phyloP scores from a whole-genome alignment of 163 green algal species.

The Scenedesmus sp. region DNA sequence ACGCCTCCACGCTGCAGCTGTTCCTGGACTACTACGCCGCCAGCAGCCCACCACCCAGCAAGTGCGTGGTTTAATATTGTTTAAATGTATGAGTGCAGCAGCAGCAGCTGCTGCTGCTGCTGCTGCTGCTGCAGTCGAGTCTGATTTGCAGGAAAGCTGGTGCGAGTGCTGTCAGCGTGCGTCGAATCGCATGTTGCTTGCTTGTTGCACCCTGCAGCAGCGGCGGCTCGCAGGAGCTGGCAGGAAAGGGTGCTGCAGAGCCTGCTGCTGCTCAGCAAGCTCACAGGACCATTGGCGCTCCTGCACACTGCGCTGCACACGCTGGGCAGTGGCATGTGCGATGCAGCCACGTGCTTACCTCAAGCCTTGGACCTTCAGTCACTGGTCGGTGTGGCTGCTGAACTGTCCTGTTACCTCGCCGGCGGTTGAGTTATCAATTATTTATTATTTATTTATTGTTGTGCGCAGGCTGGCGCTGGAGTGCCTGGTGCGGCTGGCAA shows the following conservation, averaged over 20 bases:
- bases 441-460: neutral
- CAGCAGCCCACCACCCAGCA: slow-evolving; percentile 85
- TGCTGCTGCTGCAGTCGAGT: too few species aligned
- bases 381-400: too few species aligned
- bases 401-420: too few species aligned
- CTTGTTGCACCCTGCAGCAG: neutral
- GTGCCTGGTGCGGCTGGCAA: slow-evolving; percentile 95
- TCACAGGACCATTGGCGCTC: too few species aligned
- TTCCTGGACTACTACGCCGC: slow-evolving; percentile 94
- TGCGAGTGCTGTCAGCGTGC: too few species aligned
- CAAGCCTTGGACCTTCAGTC: too few species aligned
- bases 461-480: slow-evolving; percentile 83
- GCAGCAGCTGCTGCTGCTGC: too few species aligned
- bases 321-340: too few species aligned
- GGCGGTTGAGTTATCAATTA: too few species aligned
- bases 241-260: neutral
- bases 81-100: neutral
- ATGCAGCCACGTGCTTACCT: too few species aligned
- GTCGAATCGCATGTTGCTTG: neutral
- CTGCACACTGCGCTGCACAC: too few species aligned
- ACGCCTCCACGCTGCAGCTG: slow-evolving; percentile 84
- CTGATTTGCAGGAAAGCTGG: neutral
- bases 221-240: neutral
- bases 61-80: neutral
- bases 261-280: too few species aligned